Conservation (phyloP, 2,329 filamentous ascomycete species). For the Curvularia sp. region DNA sequence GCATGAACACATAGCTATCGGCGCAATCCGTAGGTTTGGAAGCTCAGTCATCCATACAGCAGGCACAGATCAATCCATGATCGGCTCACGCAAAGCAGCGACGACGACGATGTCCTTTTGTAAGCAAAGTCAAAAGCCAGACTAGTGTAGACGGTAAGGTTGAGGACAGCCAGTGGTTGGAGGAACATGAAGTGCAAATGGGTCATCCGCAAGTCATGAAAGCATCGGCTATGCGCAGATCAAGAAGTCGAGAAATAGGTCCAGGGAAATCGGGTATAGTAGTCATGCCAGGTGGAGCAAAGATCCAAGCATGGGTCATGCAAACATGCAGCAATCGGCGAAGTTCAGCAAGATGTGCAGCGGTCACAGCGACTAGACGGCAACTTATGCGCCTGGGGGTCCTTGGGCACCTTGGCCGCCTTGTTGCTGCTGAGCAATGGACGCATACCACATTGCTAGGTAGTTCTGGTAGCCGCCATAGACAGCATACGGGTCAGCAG, state of each 20-base stretch:
- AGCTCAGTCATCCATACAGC: conserved; percentile 16
- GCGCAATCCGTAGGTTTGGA: conserved; percentile 4
- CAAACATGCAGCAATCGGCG: conserved; percentile 48
- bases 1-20: conserved; percentile 5
- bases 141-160: conserved; percentile 8
- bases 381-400: conserved; percentile 48
- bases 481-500: conserved; percentile 67
- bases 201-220: conserved; percentile 31
- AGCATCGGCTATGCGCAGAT: conserved; percentile 26
- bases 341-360: conserved; percentile 47
- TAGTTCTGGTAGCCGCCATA: conserved; percentile 87
- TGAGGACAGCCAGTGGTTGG: conserved; percentile 9
- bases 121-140: conserved; percentile 11
- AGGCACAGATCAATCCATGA: conserved; percentile 22
- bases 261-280: conserved; percentile 19
- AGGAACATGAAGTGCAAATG: conserved; percentile 27
- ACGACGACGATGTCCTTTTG: conserved; percentile 8
- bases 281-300: conserved; percentile 38
- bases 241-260: conserved; percentile 33
- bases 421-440: conserved; percentile 62
- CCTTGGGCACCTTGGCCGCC: conserved; percentile 38
- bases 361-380: conserved; percentile 42
- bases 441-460: conserved; percentile 80
- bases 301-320: conserved; percentile 44
- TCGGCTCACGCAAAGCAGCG: conserved; percentile 26